These are phyloP conservation scores for Epichloe scottii DNA, from an alignment of 2,329 filamentous ascomycete genomes.

Conservation along the genomic window DNA sequence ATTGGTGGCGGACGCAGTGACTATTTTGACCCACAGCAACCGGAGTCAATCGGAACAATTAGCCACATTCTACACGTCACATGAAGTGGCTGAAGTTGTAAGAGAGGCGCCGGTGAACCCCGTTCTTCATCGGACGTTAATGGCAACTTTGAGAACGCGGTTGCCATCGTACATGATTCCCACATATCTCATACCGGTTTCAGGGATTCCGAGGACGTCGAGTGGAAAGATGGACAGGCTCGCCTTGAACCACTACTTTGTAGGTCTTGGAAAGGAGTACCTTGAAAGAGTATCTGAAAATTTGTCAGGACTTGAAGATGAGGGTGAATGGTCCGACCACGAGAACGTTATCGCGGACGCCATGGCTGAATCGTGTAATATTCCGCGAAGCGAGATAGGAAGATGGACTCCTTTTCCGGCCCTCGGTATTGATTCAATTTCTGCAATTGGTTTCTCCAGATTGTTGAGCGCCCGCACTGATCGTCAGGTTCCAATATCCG, in stretches of 20 bases:
- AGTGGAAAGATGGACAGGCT: constrained; percentile 63
- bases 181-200: constrained; percentile 57
- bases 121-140: constrained; percentile 32
- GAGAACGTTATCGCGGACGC: constrained; percentile 45
- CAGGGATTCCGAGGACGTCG: constrained; percentile 54
- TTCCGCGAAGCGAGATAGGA: constrained; percentile 34
- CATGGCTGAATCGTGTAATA: constrained; percentile 37
- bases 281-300: constrained; percentile 25
- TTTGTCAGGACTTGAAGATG: constrained; percentile 17
- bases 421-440: constrained; percentile 75
- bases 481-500: constrained; percentile 48
- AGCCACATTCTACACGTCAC: constrained; percentile 56
- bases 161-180: constrained; percentile 74
- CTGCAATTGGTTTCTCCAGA: constrained; percentile 58
- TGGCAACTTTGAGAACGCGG: constrained; percentile 36
- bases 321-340: constrained; percentile 34
- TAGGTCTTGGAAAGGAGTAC: constrained; percentile 28
- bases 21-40: constrained; percentile 39
- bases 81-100: constrained; percentile 16
- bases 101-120: constrained; percentile 24
- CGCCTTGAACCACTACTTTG: constrained; percentile 36
- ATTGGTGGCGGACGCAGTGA: constrained; percentile 48
- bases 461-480: constrained; percentile 34
- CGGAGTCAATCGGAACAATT: constrained; percentile 37
- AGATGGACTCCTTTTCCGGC: constrained; percentile 61